A percentile compares a stretch with the other conserved stretches of the same genome.
phyloP scores from a whole-genome alignment of 345 rosid genomes.

The Gossypium anomalum region DNA sequence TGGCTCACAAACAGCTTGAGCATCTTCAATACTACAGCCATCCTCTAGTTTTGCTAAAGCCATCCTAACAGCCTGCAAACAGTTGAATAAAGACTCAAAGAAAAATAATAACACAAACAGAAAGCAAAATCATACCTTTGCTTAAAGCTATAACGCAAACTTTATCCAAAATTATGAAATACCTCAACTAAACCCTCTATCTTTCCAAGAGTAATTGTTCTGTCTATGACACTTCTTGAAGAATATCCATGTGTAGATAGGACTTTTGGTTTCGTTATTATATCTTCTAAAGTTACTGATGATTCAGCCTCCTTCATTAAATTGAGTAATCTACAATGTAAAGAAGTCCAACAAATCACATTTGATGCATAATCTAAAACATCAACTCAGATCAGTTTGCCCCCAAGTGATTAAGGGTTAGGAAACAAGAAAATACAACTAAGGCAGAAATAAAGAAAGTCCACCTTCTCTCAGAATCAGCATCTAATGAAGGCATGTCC shows the following conservation, averaged over 20 bases:
- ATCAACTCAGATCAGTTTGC: neutral
- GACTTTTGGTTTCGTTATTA: constrained; percentile 40
- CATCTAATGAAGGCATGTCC: constrained; percentile 47
- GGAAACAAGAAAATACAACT: neutral
- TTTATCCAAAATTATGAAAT: constrained; percentile 12
- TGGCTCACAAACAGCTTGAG: constrained; percentile 82
- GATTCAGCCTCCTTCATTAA: constrained; percentile 50
- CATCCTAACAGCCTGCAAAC: constrained; percentile 66
- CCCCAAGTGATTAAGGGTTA: neutral
- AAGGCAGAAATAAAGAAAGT: neutral
- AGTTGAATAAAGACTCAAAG: neutral
- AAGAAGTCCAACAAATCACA: constrained; percentile 11
- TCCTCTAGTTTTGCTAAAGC: constrained; percentile 67
- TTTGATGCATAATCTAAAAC: neutral
- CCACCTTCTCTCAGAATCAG: constrained; percentile 65
- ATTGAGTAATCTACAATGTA: constrained; percentile 47
- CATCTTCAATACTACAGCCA: constrained; percentile 72
- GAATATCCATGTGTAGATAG: constrained; percentile 49
- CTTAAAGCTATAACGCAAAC: neutral
- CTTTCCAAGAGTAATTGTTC: constrained; percentile 67
- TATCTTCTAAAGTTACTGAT: constrained; percentile 49
- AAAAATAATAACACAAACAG: neutral
- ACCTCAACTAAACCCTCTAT: constrained; percentile 84
- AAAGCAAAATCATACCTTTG: neutral
- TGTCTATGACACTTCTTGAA: constrained; percentile 47